Evolutionary conservation across 331 rosid species (phyloP).

Genomic region (Acacia concinna): DNA sequence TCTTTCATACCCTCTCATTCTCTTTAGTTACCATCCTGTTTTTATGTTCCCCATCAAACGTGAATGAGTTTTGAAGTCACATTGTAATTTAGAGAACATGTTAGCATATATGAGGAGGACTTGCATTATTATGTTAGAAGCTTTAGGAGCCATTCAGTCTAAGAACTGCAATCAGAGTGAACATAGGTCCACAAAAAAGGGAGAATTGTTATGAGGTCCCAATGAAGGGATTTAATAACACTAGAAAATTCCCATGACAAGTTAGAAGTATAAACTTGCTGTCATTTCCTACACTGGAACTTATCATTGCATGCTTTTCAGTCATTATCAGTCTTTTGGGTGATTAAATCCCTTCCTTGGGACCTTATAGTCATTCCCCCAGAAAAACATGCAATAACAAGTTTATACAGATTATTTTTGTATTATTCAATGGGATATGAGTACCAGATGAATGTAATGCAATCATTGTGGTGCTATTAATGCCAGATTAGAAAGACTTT

Average conservation of each 20-base stretch:
- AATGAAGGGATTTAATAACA: too few relatives aligned
- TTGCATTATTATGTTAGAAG: neutral
- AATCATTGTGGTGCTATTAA: neutral
- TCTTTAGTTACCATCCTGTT: neutral
- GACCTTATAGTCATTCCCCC: too few relatives aligned
- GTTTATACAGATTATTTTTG: neutral
- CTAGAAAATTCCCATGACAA: too few relatives aligned
- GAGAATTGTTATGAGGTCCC: too few relatives aligned
- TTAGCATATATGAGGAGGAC: neutral
- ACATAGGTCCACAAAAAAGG: neutral
- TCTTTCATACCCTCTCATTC: neutral
- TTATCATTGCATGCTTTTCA: too few relatives aligned
- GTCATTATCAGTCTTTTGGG: too few relatives aligned
- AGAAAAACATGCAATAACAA: too few relatives aligned
- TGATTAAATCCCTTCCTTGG: too few relatives aligned
- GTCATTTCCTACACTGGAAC: too few relatives aligned
- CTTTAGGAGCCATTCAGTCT: neutral
- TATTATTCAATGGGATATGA: neutral
- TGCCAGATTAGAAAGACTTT: conserved; percentile 4
- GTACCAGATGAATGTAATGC: neutral
- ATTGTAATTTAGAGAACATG: neutral
- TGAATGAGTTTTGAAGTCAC: neutral
- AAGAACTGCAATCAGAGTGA: neutral
- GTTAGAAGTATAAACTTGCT: too few relatives aligned
- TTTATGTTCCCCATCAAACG: neutral